Conservation (phyloP, 2,329 filamentous ascomycete species). For the Exophiala viscosa region DNA sequence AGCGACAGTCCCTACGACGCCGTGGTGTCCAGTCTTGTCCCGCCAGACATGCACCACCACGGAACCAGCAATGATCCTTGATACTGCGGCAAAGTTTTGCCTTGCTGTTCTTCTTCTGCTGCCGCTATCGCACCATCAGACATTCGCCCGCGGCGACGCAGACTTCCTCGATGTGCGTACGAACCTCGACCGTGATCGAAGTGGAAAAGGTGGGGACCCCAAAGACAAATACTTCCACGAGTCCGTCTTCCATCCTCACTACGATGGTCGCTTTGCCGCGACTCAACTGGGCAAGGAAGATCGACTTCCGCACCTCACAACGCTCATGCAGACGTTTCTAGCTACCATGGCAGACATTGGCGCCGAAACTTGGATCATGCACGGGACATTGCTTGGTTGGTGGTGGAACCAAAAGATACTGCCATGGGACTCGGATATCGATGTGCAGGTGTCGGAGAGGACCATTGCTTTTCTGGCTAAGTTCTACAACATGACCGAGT, state of each 20-base stretch:
- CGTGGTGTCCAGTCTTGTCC: not conserved
- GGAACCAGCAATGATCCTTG: constrained; percentile 3
- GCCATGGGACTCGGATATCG: constrained; percentile 60
- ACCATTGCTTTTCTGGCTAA: constrained; percentile 54
- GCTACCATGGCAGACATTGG: constrained; percentile 55
- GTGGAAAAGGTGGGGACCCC: constrained; percentile 38
- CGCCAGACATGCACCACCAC: not conserved
- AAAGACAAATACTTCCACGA: constrained; percentile 51
- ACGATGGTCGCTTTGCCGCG: constrained; percentile 55
- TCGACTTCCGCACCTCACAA: constrained; percentile 46
- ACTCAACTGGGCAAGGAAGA: constrained; percentile 45
- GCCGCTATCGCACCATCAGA: not conserved
- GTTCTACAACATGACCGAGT: constrained; percentile 62
- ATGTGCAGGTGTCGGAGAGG: constrained; percentile 55
- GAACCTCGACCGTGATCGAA: constrained; percentile 39
- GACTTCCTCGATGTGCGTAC: constrained; percentile 45
- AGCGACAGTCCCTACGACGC: not conserved
- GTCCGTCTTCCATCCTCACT: constrained; percentile 27
- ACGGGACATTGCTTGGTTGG: constrained; percentile 59
- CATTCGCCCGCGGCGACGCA: constrained; percentile 33
- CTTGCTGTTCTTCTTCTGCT: constrained; percentile 12
- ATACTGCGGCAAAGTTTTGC: constrained; percentile 2
- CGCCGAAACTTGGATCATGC: constrained; percentile 62
- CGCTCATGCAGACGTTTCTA: constrained; percentile 55
- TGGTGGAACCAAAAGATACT: constrained; percentile 61